phyloP scores from a whole-genome alignment of 257 asterid species.

The Forsythia viridissima region DNA sequence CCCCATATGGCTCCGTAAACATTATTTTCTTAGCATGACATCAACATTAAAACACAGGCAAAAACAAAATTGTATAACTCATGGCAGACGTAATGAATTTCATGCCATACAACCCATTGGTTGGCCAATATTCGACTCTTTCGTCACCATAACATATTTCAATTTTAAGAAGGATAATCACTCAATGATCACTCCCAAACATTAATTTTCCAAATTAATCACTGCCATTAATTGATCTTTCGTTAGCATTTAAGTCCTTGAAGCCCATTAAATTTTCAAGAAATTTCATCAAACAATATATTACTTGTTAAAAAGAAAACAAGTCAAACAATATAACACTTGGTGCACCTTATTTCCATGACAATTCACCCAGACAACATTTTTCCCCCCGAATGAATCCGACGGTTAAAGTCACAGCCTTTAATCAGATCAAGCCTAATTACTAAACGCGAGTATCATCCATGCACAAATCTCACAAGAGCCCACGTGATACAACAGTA shows the following conservation, averaged over 20 bases:
- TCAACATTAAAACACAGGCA: neutral
- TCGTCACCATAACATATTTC: neutral
- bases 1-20: neutral
- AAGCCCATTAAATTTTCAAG: neutral
- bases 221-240: neutral
- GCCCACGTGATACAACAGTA: constrained; percentile 25
- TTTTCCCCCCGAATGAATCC: constrained; percentile 16
- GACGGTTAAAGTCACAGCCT: constrained; percentile 26
- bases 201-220: neutral
- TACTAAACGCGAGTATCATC: neutral
- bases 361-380: neutral
- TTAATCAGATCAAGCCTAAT: constrained; percentile 44
- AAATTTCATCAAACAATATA: neutral
- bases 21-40: neutral
- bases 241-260: neutral
- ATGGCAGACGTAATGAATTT: neutral
- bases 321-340: neutral
- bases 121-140: constrained; percentile 11
- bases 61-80: neutral
- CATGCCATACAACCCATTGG: constrained; percentile 1
- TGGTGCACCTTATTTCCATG: neutral
- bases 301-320: neutral
- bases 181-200: neutral
- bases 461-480: constrained; percentile 21
- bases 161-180: constrained; percentile 5